phyloP scores from a whole-genome alignment of 257 asterid species.

The Gynochthodes officinalis region DNA sequence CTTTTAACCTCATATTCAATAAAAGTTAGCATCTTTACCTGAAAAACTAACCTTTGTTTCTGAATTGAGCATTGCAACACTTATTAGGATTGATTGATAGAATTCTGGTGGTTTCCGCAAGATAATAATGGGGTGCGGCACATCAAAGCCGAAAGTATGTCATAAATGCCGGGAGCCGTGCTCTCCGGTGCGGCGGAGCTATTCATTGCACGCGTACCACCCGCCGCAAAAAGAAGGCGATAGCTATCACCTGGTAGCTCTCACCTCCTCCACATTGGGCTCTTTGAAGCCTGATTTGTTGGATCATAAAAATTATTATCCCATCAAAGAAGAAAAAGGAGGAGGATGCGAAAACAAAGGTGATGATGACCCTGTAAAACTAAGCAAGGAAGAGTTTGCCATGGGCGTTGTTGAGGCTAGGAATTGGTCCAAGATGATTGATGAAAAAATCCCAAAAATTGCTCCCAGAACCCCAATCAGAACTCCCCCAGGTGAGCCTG shows the following conservation, averaged over 20 bases:
- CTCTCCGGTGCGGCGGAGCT: slow-evolving; percentile 75
- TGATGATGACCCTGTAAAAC: slow-evolving; percentile 22
- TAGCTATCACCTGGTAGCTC: slow-evolving; percentile 60
- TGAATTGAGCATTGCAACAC: neutral
- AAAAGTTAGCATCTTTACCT: neutral
- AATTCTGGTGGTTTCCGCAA: neutral
- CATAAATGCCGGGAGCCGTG: slow-evolving; percentile 54
- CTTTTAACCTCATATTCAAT: neutral
- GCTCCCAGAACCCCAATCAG: slow-evolving; percentile 55
- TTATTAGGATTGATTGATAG: neutral
- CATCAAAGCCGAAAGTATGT: slow-evolving; percentile 65
- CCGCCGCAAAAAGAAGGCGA: slow-evolving; percentile 44
- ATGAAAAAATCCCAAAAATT: slow-evolving; percentile 63
- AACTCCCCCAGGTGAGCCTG: slow-evolving; percentile 90
- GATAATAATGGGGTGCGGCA: slow-evolving; percentile 70
- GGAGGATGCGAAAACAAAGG: neutral
- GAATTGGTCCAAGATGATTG: slow-evolving; percentile 77
- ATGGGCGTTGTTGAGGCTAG: slow-evolving; percentile 80
- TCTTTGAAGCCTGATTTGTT: slow-evolving; percentile 66
- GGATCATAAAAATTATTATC: slow-evolving; percentile 22
- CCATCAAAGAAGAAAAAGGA: slow-evolving; percentile 23
- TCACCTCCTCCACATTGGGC: slow-evolving; percentile 85
- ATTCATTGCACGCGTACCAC: slow-evolving; percentile 58
- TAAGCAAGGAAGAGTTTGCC: slow-evolving; percentile 51
- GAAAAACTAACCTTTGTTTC: neutral